Evolutionary conservation across 768 basidiomycete genomes (phyloP).

Genomic region (Tylopilus sp.): DNA sequence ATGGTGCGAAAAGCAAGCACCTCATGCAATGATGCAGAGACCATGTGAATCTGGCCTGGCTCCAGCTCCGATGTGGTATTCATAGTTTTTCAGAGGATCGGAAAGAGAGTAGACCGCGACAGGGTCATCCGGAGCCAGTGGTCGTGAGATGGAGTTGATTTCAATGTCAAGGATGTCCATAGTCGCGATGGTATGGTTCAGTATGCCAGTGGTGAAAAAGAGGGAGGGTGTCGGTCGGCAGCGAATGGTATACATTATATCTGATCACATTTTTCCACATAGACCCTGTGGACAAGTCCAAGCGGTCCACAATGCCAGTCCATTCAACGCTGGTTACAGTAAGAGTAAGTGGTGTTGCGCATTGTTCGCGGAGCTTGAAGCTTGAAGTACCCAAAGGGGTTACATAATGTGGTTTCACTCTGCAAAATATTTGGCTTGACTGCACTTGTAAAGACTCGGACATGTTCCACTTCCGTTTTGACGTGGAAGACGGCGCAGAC

Average conservation of each 20-base stretch:
- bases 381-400: neutral
- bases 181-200: neutral
- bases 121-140: neutral
- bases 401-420: neutral
- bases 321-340: conserved; percentile 8
- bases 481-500: conserved; percentile 46
- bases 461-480: conserved; percentile 53
- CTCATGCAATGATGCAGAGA: conserved; percentile 7
- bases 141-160: neutral
- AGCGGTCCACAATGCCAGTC: neutral
- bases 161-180: conserved; percentile 9
- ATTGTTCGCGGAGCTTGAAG: neutral
- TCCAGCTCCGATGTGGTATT: neutral
- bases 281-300: neutral
- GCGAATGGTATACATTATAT: neutral
- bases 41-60: neutral
- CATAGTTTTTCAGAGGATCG: conserved; percentile 1
- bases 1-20: neutral
- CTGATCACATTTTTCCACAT: neutral
- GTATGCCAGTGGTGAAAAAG: neutral
- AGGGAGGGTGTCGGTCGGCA: neutral
- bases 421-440: neutral
- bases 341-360: neutral
- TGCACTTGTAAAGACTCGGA: neutral
- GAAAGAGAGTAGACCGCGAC: neutral